A percentile compares a stretch with the other conserved stretches of the same genome.
These are phyloP conservation scores for Calonectria naviculata DNA, from an alignment of 2,329 filamentous ascomycete species.

Conservation along the genomic window DNA sequence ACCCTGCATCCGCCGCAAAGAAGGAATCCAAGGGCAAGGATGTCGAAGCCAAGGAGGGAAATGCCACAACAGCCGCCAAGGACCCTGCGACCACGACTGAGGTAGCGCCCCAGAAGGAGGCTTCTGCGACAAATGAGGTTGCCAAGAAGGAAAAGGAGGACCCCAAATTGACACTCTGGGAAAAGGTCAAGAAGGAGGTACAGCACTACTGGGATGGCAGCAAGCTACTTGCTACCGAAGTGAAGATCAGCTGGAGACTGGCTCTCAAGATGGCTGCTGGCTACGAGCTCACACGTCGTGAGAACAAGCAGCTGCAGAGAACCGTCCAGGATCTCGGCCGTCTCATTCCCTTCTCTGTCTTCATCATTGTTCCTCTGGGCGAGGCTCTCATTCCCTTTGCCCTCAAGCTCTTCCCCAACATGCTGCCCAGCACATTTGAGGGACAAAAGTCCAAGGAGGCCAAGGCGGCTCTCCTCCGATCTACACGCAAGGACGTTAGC, in stretches of 20 bases:
- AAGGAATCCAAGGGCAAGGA: conserved; percentile 41
- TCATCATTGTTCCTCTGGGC: conserved; percentile 96
- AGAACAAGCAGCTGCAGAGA: conserved; percentile 90
- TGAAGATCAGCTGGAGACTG: conserved; percentile 90
- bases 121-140: conserved; percentile 53
- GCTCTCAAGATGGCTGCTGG: conserved; percentile 98
- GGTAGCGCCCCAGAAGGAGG: conserved; percentile 45
- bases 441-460: conserved; percentile 89
- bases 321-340: conserved; percentile 95
- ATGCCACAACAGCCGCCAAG: conserved; percentile 33
- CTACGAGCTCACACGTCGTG: conserved; percentile 94
- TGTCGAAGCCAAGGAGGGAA: conserved; percentile 24
- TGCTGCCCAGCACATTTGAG: conserved; percentile 97
- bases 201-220: conserved; percentile 99
- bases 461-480: conserved; percentile 84
- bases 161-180: conserved; percentile 88
- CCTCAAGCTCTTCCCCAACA: conserved; percentile 94
- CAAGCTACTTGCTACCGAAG: conserved; percentile 91
- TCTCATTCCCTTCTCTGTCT: conserved; percentile 94
- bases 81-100: conserved; percentile 40
- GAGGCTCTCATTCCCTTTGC: conserved; percentile 93
- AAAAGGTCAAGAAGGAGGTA: conserved; percentile 94
- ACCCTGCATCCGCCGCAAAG: conserved; percentile 51
- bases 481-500: conserved; percentile 93
- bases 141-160: conserved; percentile 75